Evolutionary conservation across 139 green algal genomes (phyloP).

Genomic region (Microglena sp.): DNA sequence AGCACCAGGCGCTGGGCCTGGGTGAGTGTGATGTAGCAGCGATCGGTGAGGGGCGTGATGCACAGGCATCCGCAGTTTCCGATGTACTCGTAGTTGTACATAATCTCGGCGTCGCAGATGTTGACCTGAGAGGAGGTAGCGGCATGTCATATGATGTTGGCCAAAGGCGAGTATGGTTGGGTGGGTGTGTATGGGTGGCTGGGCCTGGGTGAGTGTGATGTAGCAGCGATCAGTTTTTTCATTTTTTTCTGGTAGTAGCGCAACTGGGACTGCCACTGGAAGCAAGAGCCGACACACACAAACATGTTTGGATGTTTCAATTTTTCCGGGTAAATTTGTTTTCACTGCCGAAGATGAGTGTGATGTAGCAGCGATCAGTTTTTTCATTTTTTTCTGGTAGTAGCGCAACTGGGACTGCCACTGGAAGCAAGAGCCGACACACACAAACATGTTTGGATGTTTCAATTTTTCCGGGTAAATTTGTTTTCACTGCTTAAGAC

Average conservation of each 20-base stretch:
- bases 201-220: slow-evolving; percentile 90
- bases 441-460: no score
- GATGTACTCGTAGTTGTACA: slow-evolving; percentile 88
- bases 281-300: slow-evolving; percentile 51
- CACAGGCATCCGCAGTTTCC: slow-evolving; percentile 87
- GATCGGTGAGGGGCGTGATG: slow-evolving; percentile 90
- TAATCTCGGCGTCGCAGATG: slow-evolving; percentile 87
- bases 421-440: slow-evolving; percentile 62
- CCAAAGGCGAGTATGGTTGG: no score
- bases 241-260: no score
- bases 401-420: slow-evolving; percentile 92
- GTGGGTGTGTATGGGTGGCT: no score
- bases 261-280: slow-evolving; percentile 89
- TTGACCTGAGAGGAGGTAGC: no score
- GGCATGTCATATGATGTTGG: no score
- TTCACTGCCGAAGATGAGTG: no score
- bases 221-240: slow-evolving; percentile 94
- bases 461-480: no score
- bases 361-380: slow-evolving; percentile 78
- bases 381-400: no score
- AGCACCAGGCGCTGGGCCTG: slow-evolving; percentile 81
- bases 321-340: background rate
- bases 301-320: no score
- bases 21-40: slow-evolving; percentile 94
- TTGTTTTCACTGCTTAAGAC: no score